Percentiles rank a stretch among this genome's conserved stretches.
phyloP scores from a whole-genome alignment of 352 stramenopile genomes.

The Thalassiosira mediterranea region DNA sequence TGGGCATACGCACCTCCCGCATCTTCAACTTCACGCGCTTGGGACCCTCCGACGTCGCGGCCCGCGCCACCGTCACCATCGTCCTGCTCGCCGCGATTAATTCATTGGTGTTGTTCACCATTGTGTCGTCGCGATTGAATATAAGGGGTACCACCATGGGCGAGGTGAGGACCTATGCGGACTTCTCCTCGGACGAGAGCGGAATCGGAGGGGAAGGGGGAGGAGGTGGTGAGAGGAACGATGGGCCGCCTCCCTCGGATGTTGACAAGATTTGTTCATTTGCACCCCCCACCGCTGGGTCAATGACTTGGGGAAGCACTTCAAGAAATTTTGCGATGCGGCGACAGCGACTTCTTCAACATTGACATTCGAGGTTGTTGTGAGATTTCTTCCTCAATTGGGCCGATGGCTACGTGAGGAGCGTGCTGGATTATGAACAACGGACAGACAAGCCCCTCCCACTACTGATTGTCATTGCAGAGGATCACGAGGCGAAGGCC shows the following conservation, averaged over 20 bases:
- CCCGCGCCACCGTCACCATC: constrained; percentile 15
- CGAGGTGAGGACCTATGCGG: not conserved
- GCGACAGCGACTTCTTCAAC: not conserved
- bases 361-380: constrained; percentile 23
- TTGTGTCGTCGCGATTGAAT: constrained; percentile 1
- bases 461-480: constrained; percentile 8
- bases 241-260: not conserved
- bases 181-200: too few species aligned
- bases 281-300: constrained; percentile 1
- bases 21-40: constrained; percentile 9
- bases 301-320: not conserved
- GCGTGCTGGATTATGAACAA: not conserved
- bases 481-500: not conserved
- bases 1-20: constrained; percentile 15
- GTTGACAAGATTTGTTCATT: constrained; percentile 18
- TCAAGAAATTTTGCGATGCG: not conserved
- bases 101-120: constrained; percentile 11
- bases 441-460: not conserved
- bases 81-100: constrained; percentile 7
- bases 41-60: constrained; percentile 3
- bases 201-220: too few species aligned
- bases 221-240: too few species aligned
- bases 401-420: not conserved
- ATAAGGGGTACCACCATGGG: not conserved
- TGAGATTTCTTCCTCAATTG: constrained; percentile 50